Evolutionary conservation across 1,139 yeast genomes (phyloP).

Genomic region (Saccharomyces hybrid): DNA sequence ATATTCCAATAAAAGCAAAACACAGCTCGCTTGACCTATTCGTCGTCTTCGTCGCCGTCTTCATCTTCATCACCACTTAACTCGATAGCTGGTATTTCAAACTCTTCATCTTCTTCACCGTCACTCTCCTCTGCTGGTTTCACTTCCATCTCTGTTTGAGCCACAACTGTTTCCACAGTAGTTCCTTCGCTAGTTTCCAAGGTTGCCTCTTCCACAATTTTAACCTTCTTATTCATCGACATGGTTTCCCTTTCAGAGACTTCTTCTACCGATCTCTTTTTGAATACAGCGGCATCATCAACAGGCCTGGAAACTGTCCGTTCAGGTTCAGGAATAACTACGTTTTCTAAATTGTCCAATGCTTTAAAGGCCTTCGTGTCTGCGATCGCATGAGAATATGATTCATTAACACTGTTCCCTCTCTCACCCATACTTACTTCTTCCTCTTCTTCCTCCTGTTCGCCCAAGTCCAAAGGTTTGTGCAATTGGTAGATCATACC

Average conservation of each 20-base stretch:
- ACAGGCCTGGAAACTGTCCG: not conserved
- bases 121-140: slow-evolving; percentile 6
- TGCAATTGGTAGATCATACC: slow-evolving; percentile 36
- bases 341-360: not conserved
- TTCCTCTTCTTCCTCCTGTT: slow-evolving; percentile 21
- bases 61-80: slow-evolving; percentile 35
- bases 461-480: slow-evolving; percentile 19
- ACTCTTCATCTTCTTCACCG: slow-evolving; percentile 29
- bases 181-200: slow-evolving; percentile 25
- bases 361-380: not conserved
- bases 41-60: slow-evolving; percentile 4
- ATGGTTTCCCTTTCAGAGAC: not conserved
- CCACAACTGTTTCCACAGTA: slow-evolving; percentile 21
- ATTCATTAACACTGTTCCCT: not conserved
- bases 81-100: slow-evolving; percentile 52
- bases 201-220: slow-evolving; percentile 5
- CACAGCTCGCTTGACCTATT: not conserved
- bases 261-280: slow-evolving; percentile 13
- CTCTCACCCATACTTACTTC: not conserved
- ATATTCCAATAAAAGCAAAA: not conserved
- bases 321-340: not conserved
- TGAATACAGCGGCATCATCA: slow-evolving; percentile 7
- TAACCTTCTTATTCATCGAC: slow-evolving; percentile 1
- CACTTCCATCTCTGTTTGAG: not conserved
- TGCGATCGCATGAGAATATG: not conserved